phyloP scores from a whole-genome alignment of 331 rosid genomes.

The Pyrus hybrid region DNA sequence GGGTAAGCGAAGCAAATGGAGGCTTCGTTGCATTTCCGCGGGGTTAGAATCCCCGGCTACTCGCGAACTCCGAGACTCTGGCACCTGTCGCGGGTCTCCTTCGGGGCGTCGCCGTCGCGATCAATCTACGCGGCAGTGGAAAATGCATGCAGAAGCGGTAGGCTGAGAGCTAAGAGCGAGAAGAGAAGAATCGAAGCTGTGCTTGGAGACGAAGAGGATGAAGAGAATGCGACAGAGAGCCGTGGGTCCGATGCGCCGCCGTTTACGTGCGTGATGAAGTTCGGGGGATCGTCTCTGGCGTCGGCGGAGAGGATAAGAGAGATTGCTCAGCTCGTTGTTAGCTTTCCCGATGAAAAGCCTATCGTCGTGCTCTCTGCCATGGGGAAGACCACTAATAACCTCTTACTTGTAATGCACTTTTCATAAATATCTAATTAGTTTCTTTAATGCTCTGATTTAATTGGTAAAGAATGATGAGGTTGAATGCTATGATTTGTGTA shows the following conservation, averaged over 20 bases:
- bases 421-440: not conserved
- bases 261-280: slow-evolving; percentile 66
- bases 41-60: not conserved
- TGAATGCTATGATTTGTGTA: not conserved
- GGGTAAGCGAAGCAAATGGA: not conserved
- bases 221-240: not conserved
- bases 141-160: not conserved
- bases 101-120: not conserved
- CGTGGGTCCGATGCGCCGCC: not conserved
- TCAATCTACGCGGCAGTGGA: not conserved
- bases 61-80: not conserved
- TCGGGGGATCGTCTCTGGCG: slow-evolving; percentile 77
- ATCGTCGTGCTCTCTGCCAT: slow-evolving; percentile 71
- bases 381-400: slow-evolving; percentile 80
- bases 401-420: slow-evolving; percentile 48
- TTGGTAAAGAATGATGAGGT: not conserved
- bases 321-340: slow-evolving; percentile 46
- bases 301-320: slow-evolving; percentile 61
- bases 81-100: not conserved
- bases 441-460: not conserved
- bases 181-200: not conserved
- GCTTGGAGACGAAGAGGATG: not conserved
- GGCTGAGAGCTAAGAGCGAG: not conserved
- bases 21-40: slow-evolving; percentile 7
- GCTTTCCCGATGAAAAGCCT: slow-evolving; percentile 69